These are phyloP conservation scores for Aspergillus sp. DNA, from an alignment of 2,329 filamentous ascomycete species.

Conservation along the genomic window DNA sequence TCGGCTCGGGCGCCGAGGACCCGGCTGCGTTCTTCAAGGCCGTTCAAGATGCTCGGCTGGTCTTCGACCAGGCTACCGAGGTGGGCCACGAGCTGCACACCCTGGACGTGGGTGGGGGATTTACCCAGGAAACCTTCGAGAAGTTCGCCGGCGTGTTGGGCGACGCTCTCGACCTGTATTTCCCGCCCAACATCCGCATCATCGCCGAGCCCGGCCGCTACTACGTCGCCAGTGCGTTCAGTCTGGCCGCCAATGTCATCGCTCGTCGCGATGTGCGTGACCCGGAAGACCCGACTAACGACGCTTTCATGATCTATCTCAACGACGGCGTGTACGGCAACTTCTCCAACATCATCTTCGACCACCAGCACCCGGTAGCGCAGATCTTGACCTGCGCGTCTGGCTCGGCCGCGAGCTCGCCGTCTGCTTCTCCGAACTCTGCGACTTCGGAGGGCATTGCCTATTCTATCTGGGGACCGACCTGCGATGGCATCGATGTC, in stretches of 20 bases:
- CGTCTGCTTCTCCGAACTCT: conserved; percentile 35
- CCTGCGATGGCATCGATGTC: conserved; percentile 95
- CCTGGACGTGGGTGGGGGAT: conserved; percentile 91
- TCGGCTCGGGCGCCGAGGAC: conserved; percentile 93
- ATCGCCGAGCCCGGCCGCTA: conserved; percentile 97
- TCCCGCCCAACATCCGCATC: conserved; percentile 77
- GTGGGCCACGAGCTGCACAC: conserved; percentile 81
- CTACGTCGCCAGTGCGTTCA: conserved; percentile 92
- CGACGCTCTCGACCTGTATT: conserved; percentile 79
- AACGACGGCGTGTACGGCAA: conserved; percentile 98
- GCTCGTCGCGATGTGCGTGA: conserved; percentile 85
- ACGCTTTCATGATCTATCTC: conserved; percentile 91
- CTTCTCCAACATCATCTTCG: conserved; percentile 99
- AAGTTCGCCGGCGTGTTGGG: conserved; percentile 80
- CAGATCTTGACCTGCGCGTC: conserved; percentile 70
- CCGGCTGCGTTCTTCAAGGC: conserved; percentile 89
- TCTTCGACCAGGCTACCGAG: conserved; percentile 80
- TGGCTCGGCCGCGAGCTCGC: conserved; percentile 57
- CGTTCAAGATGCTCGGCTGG: conserved; percentile 79
- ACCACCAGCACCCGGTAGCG: conserved; percentile 88
- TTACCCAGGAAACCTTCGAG: conserved; percentile 88
- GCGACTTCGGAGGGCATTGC: conserved; percentile 57
- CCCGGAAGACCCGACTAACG: conserved; percentile 47
- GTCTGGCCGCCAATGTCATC: conserved; percentile 92
- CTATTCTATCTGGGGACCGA: conserved; percentile 98